These are phyloP conservation scores for Alternaria sp. DNA, from an alignment of 2,329 filamentous ascomycete species.

Conservation along the genomic window DNA sequence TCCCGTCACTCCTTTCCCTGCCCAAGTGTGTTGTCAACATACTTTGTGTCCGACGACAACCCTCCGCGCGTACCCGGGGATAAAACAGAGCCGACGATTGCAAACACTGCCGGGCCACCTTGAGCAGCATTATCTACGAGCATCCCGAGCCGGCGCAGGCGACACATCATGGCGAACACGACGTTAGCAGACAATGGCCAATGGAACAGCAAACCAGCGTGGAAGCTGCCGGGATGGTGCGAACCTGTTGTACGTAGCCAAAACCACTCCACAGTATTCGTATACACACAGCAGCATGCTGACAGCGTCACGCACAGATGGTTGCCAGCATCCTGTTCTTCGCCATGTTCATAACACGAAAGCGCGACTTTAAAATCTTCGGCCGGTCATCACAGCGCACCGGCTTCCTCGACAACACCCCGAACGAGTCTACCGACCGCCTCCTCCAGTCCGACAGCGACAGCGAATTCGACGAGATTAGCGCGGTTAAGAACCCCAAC, in stretches of 20 bases:
- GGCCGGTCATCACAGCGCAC: conserved; percentile 30
- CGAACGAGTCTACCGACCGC: conserved; percentile 48
- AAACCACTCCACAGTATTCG: not conserved
- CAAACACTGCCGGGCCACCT: not conserved
- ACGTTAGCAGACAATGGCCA: conserved; percentile 22
- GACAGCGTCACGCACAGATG: conserved; percentile 46
- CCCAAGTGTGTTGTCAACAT: not conserved
- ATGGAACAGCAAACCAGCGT: conserved; percentile 51
- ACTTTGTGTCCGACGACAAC: not conserved
- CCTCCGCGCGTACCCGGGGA: not conserved
- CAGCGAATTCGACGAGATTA: conserved; percentile 45
- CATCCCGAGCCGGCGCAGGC: not conserved
- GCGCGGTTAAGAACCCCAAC: conserved; percentile 45
- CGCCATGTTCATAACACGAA: conserved; percentile 57
- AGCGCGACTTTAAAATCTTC: conserved; percentile 54
- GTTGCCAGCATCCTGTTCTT: conserved; percentile 58
- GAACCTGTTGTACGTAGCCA: conserved; percentile 46
- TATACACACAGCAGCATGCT: not conserved
- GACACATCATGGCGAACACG: conserved; percentile 18
- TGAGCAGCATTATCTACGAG: not conserved
- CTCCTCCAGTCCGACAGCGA: conserved; percentile 49
- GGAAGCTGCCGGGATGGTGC: conserved; percentile 52
- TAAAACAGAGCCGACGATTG: not conserved
- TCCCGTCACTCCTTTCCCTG: conserved; percentile 3
- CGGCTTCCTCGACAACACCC: conserved; percentile 45